Percentiles rank a stretch among this genome's conserved stretches.
phyloP scores from a whole-genome alignment of 495 filamentous ascomycete species.

The Penicillium coprophilum region DNA sequence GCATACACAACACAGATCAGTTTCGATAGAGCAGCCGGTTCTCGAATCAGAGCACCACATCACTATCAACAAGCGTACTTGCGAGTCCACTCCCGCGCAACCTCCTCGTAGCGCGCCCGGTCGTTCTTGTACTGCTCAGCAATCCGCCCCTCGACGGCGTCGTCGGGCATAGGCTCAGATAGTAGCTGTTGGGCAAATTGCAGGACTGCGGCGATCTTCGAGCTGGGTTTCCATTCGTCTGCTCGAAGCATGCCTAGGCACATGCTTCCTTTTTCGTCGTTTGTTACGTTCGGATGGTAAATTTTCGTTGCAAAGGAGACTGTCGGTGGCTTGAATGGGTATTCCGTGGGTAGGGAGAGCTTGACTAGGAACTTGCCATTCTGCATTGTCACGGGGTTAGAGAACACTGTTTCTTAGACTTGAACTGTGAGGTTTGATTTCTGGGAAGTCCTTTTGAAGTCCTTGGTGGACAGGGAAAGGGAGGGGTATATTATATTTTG shows the following conservation, averaged over 20 bases:
- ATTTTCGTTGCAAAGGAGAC: conserved; percentile 91
- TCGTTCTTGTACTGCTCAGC: conserved; percentile 82
- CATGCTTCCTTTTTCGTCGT: conserved; percentile 89
- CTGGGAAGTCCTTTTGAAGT: not conserved
- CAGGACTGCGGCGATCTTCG: conserved; percentile 73
- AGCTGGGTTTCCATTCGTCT: conserved; percentile 94
- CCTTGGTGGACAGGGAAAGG: not conserved
- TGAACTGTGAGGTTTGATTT: not conserved
- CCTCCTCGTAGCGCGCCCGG: conserved; percentile 74
- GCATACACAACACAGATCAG: not conserved
- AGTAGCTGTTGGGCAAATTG: conserved; percentile 76
- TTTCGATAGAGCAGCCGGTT: not conserved
- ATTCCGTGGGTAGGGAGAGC: conserved; percentile 75
- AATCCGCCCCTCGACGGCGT: conserved; percentile 85
- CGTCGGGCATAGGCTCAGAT: conserved; percentile 86
- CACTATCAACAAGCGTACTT: conserved; percentile 59
- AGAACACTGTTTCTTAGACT: not conserved
- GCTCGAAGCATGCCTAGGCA: conserved; percentile 83
- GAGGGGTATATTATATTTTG: not conserved
- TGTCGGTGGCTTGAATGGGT: conserved; percentile 91
- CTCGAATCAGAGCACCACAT: not conserved
- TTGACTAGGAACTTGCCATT: conserved; percentile 78
- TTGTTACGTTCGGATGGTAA: conserved; percentile 97
- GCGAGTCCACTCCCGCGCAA: conserved; percentile 75
- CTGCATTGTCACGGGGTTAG: conserved; percentile 35